Conservation (phyloP, 2,329 filamentous ascomycete genomes). For the Ascocoryne sarcoides region DNA sequence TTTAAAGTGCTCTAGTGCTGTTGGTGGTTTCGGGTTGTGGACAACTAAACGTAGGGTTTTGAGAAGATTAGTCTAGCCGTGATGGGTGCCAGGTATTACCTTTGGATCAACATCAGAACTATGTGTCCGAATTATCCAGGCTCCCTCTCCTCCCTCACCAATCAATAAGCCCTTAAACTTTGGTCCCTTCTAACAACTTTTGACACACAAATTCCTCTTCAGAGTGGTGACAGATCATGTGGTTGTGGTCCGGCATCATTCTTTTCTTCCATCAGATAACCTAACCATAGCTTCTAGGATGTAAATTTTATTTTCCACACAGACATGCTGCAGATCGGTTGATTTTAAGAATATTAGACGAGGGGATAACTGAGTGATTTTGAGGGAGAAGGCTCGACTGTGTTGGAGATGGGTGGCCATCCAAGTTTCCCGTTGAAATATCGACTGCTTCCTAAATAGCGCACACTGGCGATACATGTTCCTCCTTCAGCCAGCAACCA, state of each 20-base stretch:
- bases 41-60: constrained; percentile 60
- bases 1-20: constrained; percentile 38
- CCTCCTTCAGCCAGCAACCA: too few relatives aligned
- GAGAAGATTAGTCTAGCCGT: constrained; percentile 57
- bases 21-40: constrained; percentile 34
- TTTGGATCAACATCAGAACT: constrained; percentile 49
- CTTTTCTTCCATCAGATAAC: constrained; percentile 31
- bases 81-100: constrained; percentile 26
- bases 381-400: constrained; percentile 48
- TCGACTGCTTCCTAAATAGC: constrained; percentile 52
- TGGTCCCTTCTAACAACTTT: constrained; percentile 47
- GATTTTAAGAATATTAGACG: constrained; percentile 41
- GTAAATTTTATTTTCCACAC: constrained; percentile 55
- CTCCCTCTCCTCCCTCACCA: constrained; percentile 40
- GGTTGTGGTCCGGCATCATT: constrained; percentile 56
- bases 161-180: constrained; percentile 61
- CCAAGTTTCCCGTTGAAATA: constrained; percentile 70
- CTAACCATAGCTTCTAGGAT: too few relatives aligned
- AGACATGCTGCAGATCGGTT: constrained; percentile 50
- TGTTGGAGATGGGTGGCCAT: constrained; percentile 62
- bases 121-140: constrained; percentile 66
- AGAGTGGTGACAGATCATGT: constrained; percentile 67
- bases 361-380: not conserved
- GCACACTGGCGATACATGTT: constrained; percentile 33
- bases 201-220: constrained; percentile 69